These are phyloP conservation scores for Seminavis robusta DNA, from an alignment of 108 stramenopile genomes.

Conservation along the genomic window DNA sequence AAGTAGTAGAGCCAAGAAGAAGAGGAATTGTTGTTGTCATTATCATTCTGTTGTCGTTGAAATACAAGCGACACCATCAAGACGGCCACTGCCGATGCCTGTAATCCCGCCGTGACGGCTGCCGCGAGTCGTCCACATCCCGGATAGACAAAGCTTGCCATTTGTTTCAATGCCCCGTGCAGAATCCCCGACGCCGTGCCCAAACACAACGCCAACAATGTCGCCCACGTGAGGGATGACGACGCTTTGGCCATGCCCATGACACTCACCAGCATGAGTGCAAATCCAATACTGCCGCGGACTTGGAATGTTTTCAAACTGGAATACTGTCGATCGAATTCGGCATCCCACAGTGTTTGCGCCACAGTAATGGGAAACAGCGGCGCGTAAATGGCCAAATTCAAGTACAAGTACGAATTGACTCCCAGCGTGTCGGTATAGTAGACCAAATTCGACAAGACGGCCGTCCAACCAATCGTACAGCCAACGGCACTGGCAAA, in stretches of 20 bases:
- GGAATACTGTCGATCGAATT: slow-evolving; percentile 14
- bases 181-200: slow-evolving; percentile 28
- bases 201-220: slow-evolving; percentile 3
- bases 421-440: slow-evolving; percentile 21
- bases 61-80: slow-evolving; percentile 21
- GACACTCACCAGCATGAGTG: slow-evolving; percentile 8
- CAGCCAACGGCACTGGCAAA: too few relatives aligned
- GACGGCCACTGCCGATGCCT: slow-evolving; percentile 35
- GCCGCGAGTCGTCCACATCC: slow-evolving; percentile 4
- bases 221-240: neutral
- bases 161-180: slow-evolving; percentile 41
- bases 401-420: slow-evolving; percentile 31
- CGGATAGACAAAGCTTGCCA: slow-evolving; percentile 35
- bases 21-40: too few relatives aligned
- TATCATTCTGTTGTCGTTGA: too few relatives aligned
- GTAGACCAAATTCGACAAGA: slow-evolving; percentile 41
- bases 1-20: too few relatives aligned
- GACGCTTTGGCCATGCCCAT: neutral
- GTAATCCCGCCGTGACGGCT: slow-evolving; percentile 36
- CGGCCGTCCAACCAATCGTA: too few relatives aligned
- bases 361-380: slow-evolving; percentile 30
- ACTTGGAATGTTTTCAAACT: slow-evolving; percentile 22
- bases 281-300: slow-evolving; percentile 27
- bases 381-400: slow-evolving; percentile 29
- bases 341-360: slow-evolving; percentile 29